These are phyloP conservation scores for Akebia trifoliata DNA, from an alignment of 164 flowering plant species.

Conservation along the genomic window DNA sequence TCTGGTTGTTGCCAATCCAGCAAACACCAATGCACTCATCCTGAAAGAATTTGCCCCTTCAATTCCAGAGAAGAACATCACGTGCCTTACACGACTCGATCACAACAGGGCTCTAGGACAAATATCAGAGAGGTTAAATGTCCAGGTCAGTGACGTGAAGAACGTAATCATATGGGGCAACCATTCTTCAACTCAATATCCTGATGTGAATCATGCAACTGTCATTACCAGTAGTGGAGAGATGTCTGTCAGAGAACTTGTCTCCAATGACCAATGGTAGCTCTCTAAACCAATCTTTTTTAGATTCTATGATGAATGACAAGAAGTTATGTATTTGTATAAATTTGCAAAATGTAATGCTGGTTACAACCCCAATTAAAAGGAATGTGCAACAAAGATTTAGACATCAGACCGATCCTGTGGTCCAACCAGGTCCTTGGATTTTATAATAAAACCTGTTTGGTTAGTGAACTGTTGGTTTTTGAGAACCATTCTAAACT, in stretches of 20 bases:
- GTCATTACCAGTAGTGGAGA: constrained; percentile 40
- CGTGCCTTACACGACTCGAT: constrained; percentile 76
- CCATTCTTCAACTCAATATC: constrained; percentile 85
- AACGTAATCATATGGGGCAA: constrained; percentile 86
- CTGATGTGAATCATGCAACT: constrained; percentile 76
- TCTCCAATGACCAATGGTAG: constrained; percentile 79
- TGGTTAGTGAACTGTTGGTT: too few species aligned
- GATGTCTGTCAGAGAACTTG: constrained; percentile 48
- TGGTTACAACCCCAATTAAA: too few species aligned
- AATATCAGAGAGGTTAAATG: constrained; percentile 59
- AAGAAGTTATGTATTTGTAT: too few species aligned
- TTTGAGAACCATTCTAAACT: too few species aligned
- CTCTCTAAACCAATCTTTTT: background rate
- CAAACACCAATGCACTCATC: too few species aligned
- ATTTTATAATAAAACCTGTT: too few species aligned
- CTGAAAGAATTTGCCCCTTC: too few species aligned
- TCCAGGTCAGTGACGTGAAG: constrained; percentile 58
- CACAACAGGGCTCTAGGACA: constrained; percentile 81
- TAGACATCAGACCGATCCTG: too few species aligned
- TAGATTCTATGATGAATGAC: too few species aligned
- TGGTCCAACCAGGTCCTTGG: too few species aligned
- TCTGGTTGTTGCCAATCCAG: constrained; percentile 72
- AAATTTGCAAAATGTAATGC: too few species aligned
- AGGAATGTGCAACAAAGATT: too few species aligned
- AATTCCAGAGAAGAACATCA: constrained; percentile 78